Conservation (phyloP, 1,284 basidiomycete genomes). For the Pholiota adiposa region DNA sequence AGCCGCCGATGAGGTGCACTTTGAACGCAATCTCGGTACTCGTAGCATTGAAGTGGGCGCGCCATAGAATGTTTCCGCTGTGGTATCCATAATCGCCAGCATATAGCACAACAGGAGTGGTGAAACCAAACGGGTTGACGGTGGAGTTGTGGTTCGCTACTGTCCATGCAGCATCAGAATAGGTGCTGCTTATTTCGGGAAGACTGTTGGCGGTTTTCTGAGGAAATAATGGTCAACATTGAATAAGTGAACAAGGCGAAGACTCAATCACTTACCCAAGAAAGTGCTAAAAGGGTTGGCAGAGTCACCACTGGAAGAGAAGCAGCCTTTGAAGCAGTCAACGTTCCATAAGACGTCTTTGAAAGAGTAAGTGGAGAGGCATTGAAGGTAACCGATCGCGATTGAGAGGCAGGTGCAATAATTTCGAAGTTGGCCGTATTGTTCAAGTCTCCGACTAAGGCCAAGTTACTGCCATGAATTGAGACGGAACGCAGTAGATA, state of each 20-base stretch:
- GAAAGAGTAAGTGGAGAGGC: constrained; percentile 32
- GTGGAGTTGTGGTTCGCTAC: constrained; percentile 41
- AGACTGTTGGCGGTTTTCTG: constrained; percentile 44
- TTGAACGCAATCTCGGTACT: constrained; percentile 45
- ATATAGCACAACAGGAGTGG: constrained; percentile 47
- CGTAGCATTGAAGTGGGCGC: constrained; percentile 50
- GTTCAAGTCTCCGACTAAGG: constrained; percentile 47
- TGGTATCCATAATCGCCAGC: constrained; percentile 60
- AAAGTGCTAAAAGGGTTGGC: constrained; percentile 35
- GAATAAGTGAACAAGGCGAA: neutral
- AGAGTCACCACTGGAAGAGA: constrained; percentile 36
- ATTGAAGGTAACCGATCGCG: constrained; percentile 45
- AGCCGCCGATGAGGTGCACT: constrained; percentile 47
- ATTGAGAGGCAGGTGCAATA: constrained; percentile 42
- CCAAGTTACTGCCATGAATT: constrained; percentile 37
- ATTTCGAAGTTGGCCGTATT: constrained; percentile 46
- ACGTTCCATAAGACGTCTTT: constrained; percentile 44
- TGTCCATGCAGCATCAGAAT: constrained; percentile 42
- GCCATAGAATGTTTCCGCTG: constrained; percentile 59
- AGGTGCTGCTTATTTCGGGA: constrained; percentile 38
- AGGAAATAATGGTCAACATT: neutral
- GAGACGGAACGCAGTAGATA: constrained; percentile 48
- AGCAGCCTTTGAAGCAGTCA: constrained; percentile 31
- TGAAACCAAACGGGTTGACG: constrained; percentile 39
- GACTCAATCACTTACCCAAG: constrained; percentile 36